Evolutionary conservation across 2,329 filamentous ascomycete genomes (phyloP), one percentile per base, ranked within the genome.

Genomic region (Emericellopsis cladophorae): DNA sequence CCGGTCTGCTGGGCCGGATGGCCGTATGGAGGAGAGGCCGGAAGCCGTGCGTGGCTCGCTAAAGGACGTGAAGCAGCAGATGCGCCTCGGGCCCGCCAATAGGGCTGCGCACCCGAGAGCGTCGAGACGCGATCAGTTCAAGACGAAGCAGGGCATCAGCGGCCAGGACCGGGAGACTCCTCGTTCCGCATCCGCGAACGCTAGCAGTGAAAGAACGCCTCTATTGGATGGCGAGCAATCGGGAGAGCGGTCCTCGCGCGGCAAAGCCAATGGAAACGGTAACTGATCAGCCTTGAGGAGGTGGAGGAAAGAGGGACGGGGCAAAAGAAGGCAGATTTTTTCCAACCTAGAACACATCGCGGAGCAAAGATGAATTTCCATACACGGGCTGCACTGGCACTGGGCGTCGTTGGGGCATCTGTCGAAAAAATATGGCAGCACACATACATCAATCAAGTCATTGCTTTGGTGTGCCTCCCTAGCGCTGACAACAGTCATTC

Each of bases 41-140:
- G 64, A 80, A 7, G 64, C 76, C 2, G 64, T 81, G 5, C 72
- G 76, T 49, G 71, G 74, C 5, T 80, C 76, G 40, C 62, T 79
- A 24, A 68, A 75, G 40, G 76, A 82, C 40, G 75, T 81, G 62
- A 70, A 67, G 50, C 69, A 76, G 51, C 74, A 81, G 48, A 62
- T 83, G 36, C 79, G 76, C 47, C 70, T 83, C 0, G 79, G 79
- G 1, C 79, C 79, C 0, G 81, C 78, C 1, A 84, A 83, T 51
- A 71, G 73, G 16, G 79, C 79, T 6, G 70, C 72, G 14, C 76
- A 79, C 42, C 79, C 79, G 2, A 54, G 53, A 16, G 76, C 73
- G 54, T 70, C 68, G 42, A 80, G 77, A 2, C 68, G 70, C 15
- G 74, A 72, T 15, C 72, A 78, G 1, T 78, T 84, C 49, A 82